Evolutionary conservation across 1,284 basidiomycete genomes (phyloP).

Genomic region (Ustanciosporium gigantosporum): DNA sequence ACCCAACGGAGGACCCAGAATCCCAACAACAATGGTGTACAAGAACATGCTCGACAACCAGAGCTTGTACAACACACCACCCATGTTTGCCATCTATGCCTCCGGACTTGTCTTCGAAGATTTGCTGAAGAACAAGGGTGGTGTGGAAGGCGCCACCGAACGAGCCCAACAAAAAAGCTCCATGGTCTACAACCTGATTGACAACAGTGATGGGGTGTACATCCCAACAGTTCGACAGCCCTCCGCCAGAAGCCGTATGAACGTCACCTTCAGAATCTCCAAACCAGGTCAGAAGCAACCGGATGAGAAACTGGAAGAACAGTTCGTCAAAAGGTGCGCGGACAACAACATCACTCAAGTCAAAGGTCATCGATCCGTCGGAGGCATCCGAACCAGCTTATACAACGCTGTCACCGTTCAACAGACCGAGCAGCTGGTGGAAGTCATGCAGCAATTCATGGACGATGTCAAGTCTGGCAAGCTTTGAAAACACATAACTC

Average conservation of each 20-base stretch:
- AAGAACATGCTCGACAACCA: constrained; percentile 78
- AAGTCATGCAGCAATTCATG: constrained; percentile 64
- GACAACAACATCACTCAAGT: constrained; percentile 51
- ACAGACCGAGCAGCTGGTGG: constrained; percentile 66
- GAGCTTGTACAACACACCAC: constrained; percentile 92
- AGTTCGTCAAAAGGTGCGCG: constrained; percentile 46
- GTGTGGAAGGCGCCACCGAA: constrained; percentile 66
- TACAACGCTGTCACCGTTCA: constrained; percentile 93
- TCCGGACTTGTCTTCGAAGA: constrained; percentile 81
- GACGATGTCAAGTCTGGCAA: constrained; percentile 28
- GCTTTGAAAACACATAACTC: constrained; percentile 3
- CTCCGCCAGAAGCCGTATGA: constrained; percentile 55
- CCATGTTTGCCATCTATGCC: constrained; percentile 90
- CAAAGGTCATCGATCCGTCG: constrained; percentile 51
- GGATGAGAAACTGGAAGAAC: constrained; percentile 46
- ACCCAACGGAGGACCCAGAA: constrained; percentile 65
- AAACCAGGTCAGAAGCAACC: constrained; percentile 30
- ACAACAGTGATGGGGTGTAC: constrained; percentile 38
- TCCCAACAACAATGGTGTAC: constrained; percentile 82
- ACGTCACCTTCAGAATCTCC: constrained; percentile 57
- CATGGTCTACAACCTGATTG: constrained; percentile 52
- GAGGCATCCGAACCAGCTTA: constrained; percentile 80
- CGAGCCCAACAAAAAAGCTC: constrained; percentile 34
- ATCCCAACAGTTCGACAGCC: constrained; percentile 47
- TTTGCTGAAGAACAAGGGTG: constrained; percentile 68